Base-by-base conservation (phyloP, 2,329 filamentous ascomycete genomes). In the Fusarium sororula region DNA sequence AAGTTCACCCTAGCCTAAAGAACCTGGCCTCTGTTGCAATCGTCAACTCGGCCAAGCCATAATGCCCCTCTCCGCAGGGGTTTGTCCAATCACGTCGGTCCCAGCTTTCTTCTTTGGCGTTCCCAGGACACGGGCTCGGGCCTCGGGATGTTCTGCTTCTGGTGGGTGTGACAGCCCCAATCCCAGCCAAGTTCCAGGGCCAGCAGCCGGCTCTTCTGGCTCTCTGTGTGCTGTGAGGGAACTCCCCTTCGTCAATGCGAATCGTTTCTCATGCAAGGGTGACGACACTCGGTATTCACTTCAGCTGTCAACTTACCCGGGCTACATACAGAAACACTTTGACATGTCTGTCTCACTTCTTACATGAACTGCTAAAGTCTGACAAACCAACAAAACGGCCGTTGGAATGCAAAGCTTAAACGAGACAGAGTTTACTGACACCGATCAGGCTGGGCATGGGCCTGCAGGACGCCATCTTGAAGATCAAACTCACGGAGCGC, bases 101-200 rank as follows among this genome's bases (percentile, higher is more conserved):
- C 77, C 79, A 72, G 74, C 68, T 68, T 68, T 67, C 55, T 73
- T 74, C 57, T 48, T 72, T 77, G 73, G 75, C 70, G 72, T 78
- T 74, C 75, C 79, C 75, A 78, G 72, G 63, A 79, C 78, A 65
- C 66, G 71, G 79, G 72, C 73, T 79, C 78, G 78, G 79, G 77
- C 77, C 75, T 77, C 75, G 74, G 77, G 73, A 78, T 78, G 77
- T 78, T 72, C 77, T 78, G 77, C 77, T 78, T 78, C 73, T 75
- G 72, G 39, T 54, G 63, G 65, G 53, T 72, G 68, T 68, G 63
- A 74, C 75, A 66, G 53, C 67, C 73, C 70, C 75, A 68, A 65
- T 72, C 63, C 56, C 42, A 59, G 56, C 56, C 56, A 22, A n/a
- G 39, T 35, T 45, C 51, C 51, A 55, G 51, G 51, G 35, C 24